phyloP scores from a whole-genome alignment of 768 basidiomycete species.

The Termitomyces sp. region DNA sequence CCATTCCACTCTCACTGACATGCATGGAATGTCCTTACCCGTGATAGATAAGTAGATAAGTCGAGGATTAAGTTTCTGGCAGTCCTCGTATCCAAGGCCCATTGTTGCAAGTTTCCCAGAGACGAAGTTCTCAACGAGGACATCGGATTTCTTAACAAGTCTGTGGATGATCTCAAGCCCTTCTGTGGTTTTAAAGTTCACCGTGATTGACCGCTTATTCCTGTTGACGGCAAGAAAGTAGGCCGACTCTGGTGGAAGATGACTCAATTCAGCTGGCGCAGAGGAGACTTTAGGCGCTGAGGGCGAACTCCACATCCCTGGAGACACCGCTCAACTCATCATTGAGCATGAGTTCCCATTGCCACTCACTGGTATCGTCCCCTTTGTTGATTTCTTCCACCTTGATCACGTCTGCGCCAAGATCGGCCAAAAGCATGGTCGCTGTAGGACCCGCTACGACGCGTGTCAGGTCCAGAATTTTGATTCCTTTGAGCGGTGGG shows the following conservation, averaged over 20 bases:
- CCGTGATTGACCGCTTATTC: conserved; percentile 86
- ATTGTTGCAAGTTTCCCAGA: conserved; percentile 81
- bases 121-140: conserved; percentile 88
- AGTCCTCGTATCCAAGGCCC: conserved; percentile 86
- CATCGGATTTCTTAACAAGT: conserved; percentile 72
- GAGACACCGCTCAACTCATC: conserved; percentile 7
- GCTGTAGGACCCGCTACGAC: conserved; percentile 90
- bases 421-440: conserved; percentile 92
- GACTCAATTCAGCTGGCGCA: conserved; percentile 50
- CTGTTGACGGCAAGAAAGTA: conserved; percentile 90
- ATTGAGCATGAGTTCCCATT: neutral
- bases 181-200: conserved; percentile 80
- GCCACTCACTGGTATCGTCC: conserved; percentile 67
- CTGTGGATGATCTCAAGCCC: conserved; percentile 75
- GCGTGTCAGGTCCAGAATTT: conserved; percentile 85
- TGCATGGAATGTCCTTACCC: conserved; percentile 43
- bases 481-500: conserved; percentile 78
- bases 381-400: conserved; percentile 79
- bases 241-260: conserved; percentile 86
- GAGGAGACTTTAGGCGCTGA: conserved; percentile 49
- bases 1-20: neutral
- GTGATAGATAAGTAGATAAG: conserved; percentile 90
- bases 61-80: conserved; percentile 69
- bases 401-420: conserved; percentile 93
- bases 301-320: conserved; percentile 69